Conservation (phyloP, 2,329 filamentous ascomycete genomes). For the Penicillium glabrum region DNA sequence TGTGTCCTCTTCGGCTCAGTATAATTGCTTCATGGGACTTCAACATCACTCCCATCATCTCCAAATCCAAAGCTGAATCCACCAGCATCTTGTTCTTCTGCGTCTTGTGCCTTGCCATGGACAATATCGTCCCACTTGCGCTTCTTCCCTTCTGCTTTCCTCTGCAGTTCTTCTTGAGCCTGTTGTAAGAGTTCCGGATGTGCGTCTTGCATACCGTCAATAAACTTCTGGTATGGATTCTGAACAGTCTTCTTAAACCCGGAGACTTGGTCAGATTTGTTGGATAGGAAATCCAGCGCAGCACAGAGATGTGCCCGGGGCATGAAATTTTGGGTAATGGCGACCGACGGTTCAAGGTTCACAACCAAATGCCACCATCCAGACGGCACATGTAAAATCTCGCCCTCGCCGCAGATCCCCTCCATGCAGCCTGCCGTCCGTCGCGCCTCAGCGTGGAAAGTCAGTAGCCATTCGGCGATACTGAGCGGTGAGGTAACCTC, state of each 20-base stretch:
- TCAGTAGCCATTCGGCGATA: slow-evolving; percentile 94
- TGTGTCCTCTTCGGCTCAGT: background rate
- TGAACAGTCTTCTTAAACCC: slow-evolving; percentile 73
- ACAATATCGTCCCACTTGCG: slow-evolving; percentile 84
- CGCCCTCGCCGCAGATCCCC: slow-evolving; percentile 78
- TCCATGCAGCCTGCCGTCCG: slow-evolving; percentile 75
- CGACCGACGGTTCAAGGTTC: slow-evolving; percentile 80
- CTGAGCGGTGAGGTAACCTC: slow-evolving; percentile 92
- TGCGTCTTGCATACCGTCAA: slow-evolving; percentile 61
- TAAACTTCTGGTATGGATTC: slow-evolving; percentile 74
- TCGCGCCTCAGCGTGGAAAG: slow-evolving; percentile 83
- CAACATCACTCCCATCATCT: slow-evolving; percentile 55
- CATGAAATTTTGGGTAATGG: slow-evolving; percentile 94
- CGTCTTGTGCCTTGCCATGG: slow-evolving; percentile 50
- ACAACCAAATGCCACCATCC: slow-evolving; percentile 98
- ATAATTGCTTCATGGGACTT: slow-evolving; percentile 43
- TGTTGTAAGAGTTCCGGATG: slow-evolving; percentile 68
- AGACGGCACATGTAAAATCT: slow-evolving; percentile 87
- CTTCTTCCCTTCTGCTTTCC: slow-evolving; percentile 64
- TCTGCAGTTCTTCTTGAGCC: slow-evolving; percentile 65
- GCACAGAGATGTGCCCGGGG: slow-evolving; percentile 70
- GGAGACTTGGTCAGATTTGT: slow-evolving; percentile 82
- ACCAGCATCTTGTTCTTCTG: slow-evolving; percentile 26
- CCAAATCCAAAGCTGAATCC: slow-evolving; percentile 67
- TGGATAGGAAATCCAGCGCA: slow-evolving; percentile 75